Conservation (phyloP, 768 basidiomycete species). For the Crassisporium funariophilum region DNA sequence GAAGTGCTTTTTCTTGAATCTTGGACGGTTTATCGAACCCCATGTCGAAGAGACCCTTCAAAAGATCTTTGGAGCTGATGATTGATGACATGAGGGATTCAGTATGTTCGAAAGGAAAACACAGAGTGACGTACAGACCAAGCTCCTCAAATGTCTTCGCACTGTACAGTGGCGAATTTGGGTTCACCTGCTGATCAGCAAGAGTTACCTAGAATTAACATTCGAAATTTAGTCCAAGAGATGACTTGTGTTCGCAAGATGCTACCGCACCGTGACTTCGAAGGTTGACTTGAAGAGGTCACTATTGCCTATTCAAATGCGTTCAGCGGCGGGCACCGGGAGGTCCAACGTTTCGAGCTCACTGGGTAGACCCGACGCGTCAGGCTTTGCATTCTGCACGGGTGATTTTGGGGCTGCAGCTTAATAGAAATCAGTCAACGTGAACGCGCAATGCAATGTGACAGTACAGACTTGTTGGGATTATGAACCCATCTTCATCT, state of each 20-base stretch:
- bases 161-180: slow-evolving; percentile 93
- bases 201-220: slow-evolving; percentile 73
- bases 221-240: slow-evolving; percentile 11
- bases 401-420: slow-evolving; percentile 18
- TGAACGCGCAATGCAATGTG: slow-evolving; percentile 12
- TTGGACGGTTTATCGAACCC: slow-evolving; percentile 98
- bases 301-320: slow-evolving; percentile 33
- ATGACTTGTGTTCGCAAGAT: neutral
- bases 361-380: slow-evolving; percentile 30
- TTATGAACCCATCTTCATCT: slow-evolving; percentile 82
- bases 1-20: slow-evolving; percentile 96
- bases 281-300: slow-evolving; percentile 81
- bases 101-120: neutral
- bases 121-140: slow-evolving; percentile 68
- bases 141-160: slow-evolving; percentile 95
- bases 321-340: neutral
- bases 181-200: slow-evolving; percentile 94
- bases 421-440: slow-evolving; percentile 3
- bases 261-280: slow-evolving; percentile 69
- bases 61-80: slow-evolving; percentile 66
- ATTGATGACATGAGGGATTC: slow-evolving; percentile 28
- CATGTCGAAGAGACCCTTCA: slow-evolving; percentile 94
- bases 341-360: neutral
- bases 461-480: slow-evolving; percentile 42
- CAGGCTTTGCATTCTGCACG: slow-evolving; percentile 18